phyloP scores from a whole-genome alignment of 2,329 filamentous ascomycete species.

The Pestalotiopsis sp. region DNA sequence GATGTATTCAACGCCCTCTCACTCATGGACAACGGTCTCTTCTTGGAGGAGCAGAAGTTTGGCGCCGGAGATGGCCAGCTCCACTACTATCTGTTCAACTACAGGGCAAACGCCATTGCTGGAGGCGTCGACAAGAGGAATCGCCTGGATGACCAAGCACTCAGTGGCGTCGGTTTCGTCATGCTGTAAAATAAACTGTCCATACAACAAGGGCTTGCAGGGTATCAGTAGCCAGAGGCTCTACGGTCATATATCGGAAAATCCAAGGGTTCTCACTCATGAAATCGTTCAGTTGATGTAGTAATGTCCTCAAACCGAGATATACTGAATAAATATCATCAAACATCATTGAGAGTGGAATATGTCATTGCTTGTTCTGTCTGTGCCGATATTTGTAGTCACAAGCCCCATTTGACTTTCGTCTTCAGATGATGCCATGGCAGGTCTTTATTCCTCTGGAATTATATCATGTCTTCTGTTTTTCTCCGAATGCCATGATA shows the following conservation, averaged over 20 bases:
- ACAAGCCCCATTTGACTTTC: no score
- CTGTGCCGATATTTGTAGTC: no score
- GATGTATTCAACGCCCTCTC: slow-evolving; percentile 97
- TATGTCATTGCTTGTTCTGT: no score
- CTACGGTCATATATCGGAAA: no score
- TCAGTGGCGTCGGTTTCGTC: slow-evolving; percentile 88
- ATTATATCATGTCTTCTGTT: no score
- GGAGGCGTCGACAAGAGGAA: slow-evolving; percentile 84
- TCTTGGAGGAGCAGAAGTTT: slow-evolving; percentile 92
- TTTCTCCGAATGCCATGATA: not conserved
- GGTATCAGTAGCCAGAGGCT: not conserved
- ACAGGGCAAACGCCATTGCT: slow-evolving; percentile 79
- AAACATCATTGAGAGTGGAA: no score
- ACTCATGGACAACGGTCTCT: slow-evolving; percentile 89
- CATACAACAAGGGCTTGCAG: not conserved
- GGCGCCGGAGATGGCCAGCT: slow-evolving; percentile 91
- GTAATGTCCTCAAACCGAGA: no score
- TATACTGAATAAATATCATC: no score
- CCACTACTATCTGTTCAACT: slow-evolving; percentile 98
- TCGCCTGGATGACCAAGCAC: slow-evolving; percentile 70
- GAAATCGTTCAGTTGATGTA: no score
- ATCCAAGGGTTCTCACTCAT: no score
- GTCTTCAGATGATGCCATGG: no score
- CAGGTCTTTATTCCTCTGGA: no score
- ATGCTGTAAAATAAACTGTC: slow-evolving; percentile 57